Evolutionary conservation across 2,329 filamentous ascomycete species (phyloP).

Genomic region (Clonostachys sp.): DNA sequence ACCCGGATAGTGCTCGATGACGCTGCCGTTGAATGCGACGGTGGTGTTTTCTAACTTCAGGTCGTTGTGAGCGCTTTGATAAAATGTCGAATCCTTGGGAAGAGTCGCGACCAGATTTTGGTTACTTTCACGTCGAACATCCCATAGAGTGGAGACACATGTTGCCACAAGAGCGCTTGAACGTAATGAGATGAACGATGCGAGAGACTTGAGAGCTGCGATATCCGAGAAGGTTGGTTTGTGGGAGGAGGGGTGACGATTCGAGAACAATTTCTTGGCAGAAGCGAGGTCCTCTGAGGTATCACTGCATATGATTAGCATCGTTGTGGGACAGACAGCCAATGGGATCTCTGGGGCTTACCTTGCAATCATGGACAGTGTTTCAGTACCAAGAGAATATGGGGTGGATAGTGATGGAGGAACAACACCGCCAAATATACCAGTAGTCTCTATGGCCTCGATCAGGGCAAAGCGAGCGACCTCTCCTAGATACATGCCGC

Average conservation of each 20-base stretch:
- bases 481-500: slow-evolving; percentile 64
- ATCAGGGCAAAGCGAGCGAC: slow-evolving; percentile 53
- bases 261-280: slow-evolving; percentile 42
- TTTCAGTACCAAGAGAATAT: slow-evolving; percentile 58
- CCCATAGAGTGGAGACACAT: slow-evolving; percentile 55
- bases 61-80: slow-evolving; percentile 46
- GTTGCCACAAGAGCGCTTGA: slow-evolving; percentile 57
- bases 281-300: slow-evolving; percentile 19
- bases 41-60: slow-evolving; percentile 42
- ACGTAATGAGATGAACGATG: slow-evolving; percentile 49
- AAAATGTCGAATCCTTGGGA: slow-evolving; percentile 21
- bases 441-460: slow-evolving; percentile 52
- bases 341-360: slow-evolving; percentile 19
- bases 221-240: slow-evolving; percentile 41
- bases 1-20: slow-evolving; percentile 72
- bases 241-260: slow-evolving; percentile 41
- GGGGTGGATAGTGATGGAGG: slow-evolving; percentile 45
- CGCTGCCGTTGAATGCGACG: slow-evolving; percentile 76
- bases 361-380: slow-evolving; percentile 53
- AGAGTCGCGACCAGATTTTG: slow-evolving; percentile 23
- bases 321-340: background rate
- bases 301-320: slow-evolving; percentile 1
- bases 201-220: slow-evolving; percentile 43
- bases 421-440: slow-evolving; percentile 50
- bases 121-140: slow-evolving; percentile 44